A percentile compares a stretch with the other conserved stretches of the same genome.
Evolutionary conservation across 306 rosid species (phyloP).

Genomic region (Vicia faba): DNA sequence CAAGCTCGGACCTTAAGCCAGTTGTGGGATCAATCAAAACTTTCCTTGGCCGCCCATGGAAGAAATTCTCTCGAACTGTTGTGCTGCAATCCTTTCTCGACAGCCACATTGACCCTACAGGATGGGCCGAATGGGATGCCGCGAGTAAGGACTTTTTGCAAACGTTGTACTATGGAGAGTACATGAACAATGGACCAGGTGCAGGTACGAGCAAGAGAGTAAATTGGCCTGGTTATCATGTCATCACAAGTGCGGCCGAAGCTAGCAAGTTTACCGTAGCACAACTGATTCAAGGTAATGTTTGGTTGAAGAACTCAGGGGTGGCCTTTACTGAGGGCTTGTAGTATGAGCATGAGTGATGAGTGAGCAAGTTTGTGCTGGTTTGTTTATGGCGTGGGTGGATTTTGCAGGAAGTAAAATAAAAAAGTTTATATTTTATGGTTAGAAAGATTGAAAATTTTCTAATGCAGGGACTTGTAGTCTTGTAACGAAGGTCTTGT

Average conservation of each 20-base stretch:
- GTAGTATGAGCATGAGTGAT: background rate
- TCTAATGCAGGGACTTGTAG: background rate
- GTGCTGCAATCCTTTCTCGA: conserved; percentile 58
- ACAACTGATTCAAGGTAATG: conserved; percentile 62
- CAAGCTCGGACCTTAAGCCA: conserved; percentile 61
- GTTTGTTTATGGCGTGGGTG: background rate
- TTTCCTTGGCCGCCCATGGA: conserved; percentile 69
- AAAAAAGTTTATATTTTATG: background rate
- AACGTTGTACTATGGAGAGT: conserved; percentile 64
- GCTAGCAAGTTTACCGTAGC: conserved; percentile 63
- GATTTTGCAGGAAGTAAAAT: background rate
- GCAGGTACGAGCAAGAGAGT: conserved; percentile 64
- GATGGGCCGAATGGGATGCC: conserved; percentile 62
- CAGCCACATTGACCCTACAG: conserved; percentile 54
- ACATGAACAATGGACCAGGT: conserved; percentile 64
- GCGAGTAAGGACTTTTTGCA: conserved; percentile 41
- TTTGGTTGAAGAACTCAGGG: conserved; percentile 62
- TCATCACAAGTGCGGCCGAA: conserved; percentile 41
- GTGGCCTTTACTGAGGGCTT: conserved; percentile 55
- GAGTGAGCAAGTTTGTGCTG: background rate
- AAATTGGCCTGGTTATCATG: conserved; percentile 65
- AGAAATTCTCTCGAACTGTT: conserved; percentile 65
- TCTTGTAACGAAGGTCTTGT: background rate
- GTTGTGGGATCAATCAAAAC: conserved; percentile 43
- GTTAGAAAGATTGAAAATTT: background rate